phyloP scores from a whole-genome alignment of 2,329 filamentous ascomycete species.

The Ilyonectria sp. region DNA sequence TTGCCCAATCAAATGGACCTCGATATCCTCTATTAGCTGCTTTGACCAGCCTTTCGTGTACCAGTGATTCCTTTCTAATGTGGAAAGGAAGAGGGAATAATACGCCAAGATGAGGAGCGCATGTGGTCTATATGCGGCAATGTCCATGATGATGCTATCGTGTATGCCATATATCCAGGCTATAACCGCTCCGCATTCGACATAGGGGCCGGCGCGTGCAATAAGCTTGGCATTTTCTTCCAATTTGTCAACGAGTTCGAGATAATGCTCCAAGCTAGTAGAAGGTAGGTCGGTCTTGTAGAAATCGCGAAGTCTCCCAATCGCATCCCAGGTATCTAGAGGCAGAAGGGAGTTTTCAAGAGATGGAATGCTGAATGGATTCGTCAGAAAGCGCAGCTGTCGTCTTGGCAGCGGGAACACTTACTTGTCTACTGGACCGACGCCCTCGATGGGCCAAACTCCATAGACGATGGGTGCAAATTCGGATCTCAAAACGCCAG shows the following conservation, averaged over 20 bases:
- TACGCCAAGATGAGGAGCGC: constrained; percentile 48
- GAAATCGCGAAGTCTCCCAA: constrained; percentile 42
- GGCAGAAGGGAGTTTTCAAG: constrained; percentile 42
- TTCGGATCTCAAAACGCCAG: constrained; percentile 40
- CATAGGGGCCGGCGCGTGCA: constrained; percentile 42
- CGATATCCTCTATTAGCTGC: constrained; percentile 40
- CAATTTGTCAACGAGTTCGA: constrained; percentile 35
- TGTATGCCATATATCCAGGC: constrained; percentile 47
- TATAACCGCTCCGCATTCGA: constrained; percentile 40
- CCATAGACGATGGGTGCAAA: constrained; percentile 45
- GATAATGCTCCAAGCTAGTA: constrained; percentile 38
- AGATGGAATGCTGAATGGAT: constrained; percentile 25
- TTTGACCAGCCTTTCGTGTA: constrained; percentile 46
- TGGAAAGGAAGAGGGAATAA: constrained; percentile 43
- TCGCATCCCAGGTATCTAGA: constrained; percentile 40
- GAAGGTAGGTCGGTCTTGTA: constrained; percentile 40
- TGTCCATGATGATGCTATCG: constrained; percentile 47
- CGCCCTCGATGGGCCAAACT: constrained; percentile 33
- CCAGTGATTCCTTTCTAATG: constrained; percentile 48
- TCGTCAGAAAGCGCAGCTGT: background rate
- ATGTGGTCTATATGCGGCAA: constrained; percentile 42
- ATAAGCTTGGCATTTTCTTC: constrained; percentile 38
- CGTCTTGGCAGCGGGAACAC: background rate
- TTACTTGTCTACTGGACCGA: constrained; percentile 15
- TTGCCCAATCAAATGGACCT: constrained; percentile 34